Evolutionary conservation across 495 filamentous ascomycete genomes (phyloP).

Genomic region (Penicillium dipodomyicola): DNA sequence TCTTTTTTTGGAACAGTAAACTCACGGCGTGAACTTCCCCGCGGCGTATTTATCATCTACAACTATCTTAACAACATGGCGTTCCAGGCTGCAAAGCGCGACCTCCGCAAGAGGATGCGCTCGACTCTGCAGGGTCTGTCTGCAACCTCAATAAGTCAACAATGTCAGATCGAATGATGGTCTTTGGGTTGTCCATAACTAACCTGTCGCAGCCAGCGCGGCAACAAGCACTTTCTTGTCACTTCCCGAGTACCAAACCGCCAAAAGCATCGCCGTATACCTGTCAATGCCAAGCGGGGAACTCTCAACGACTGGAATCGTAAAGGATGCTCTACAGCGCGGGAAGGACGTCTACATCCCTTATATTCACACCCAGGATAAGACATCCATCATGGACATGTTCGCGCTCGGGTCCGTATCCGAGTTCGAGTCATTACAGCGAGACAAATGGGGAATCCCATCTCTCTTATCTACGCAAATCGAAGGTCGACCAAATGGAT

Average conservation of each 20-base stretch:
- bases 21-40: not conserved
- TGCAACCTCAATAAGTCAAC: conserved; percentile 53
- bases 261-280: conserved; percentile 77
- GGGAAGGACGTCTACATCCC: conserved; percentile 91
- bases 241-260: conserved; percentile 64
- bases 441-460: conserved; percentile 91
- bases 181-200: conserved; percentile 5
- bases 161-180: conserved; percentile 55
- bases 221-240: conserved; percentile 59
- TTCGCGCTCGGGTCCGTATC: conserved; percentile 65
- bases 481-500: conserved; percentile 60
- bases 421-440: conserved; percentile 73
- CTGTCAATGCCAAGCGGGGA: conserved; percentile 89
- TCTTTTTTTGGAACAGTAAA: too few species aligned
- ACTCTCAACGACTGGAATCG: conserved; percentile 74
- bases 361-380: conserved; percentile 67
- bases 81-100: conserved; percentile 66
- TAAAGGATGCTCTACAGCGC: conserved; percentile 69
- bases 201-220: conserved; percentile 49
- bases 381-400: conserved; percentile 85
- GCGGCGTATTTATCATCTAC: not conserved
- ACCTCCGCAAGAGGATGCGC: conserved; percentile 68
- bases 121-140: conserved; percentile 56
- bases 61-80: conserved; percentile 37
- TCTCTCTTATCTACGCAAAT: conserved; percentile 64